Evolutionary conservation across 2,329 filamentous ascomycete genomes (phyloP).

Genomic region (Fusarium sp.): DNA sequence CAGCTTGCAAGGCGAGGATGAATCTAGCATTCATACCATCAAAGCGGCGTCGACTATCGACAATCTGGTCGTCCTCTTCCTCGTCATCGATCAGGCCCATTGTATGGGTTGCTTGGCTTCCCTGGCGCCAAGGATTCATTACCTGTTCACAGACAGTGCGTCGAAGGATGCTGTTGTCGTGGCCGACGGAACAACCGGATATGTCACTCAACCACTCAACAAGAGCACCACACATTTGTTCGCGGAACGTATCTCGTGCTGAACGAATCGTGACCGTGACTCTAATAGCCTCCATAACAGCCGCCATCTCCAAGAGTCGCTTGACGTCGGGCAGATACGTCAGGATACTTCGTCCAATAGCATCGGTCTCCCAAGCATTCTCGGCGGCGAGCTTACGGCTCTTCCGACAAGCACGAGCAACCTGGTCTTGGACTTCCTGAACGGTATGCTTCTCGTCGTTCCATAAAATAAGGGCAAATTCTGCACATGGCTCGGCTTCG

Average conservation of each 20-base stretch:
- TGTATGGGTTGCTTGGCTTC: slow-evolving; percentile 85
- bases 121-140: slow-evolving; percentile 86
- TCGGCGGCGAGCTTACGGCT: slow-evolving; percentile 75
- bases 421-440: slow-evolving; percentile 88
- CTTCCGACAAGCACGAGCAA: slow-evolving; percentile 87
- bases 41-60: slow-evolving; percentile 53
- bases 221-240: slow-evolving; percentile 98
- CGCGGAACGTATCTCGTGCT: slow-evolving; percentile 92
- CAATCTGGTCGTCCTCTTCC: slow-evolving; percentile 64
- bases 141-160: slow-evolving; percentile 91
- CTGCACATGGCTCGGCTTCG: slow-evolving; percentile 57
- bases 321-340: slow-evolving; percentile 80
- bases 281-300: slow-evolving; percentile 93
- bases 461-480: slow-evolving; percentile 91
- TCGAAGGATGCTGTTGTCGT: slow-evolving; percentile 82
- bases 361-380: slow-evolving; percentile 89
- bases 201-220: slow-evolving; percentile 97
- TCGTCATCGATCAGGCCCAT: slow-evolving; percentile 58
- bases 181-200: slow-evolving; percentile 85
- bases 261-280: slow-evolving; percentile 96
- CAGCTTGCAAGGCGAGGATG: slow-evolving; percentile 55
- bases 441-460: slow-evolving; percentile 99
- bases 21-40: slow-evolving; percentile 55
- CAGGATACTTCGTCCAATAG: slow-evolving; percentile 87
- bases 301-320: slow-evolving; percentile 81